These are phyloP conservation scores for Pseudogymnoascus sp. DNA, from an alignment of 2,329 filamentous ascomycete species.

Conservation along the genomic window DNA sequence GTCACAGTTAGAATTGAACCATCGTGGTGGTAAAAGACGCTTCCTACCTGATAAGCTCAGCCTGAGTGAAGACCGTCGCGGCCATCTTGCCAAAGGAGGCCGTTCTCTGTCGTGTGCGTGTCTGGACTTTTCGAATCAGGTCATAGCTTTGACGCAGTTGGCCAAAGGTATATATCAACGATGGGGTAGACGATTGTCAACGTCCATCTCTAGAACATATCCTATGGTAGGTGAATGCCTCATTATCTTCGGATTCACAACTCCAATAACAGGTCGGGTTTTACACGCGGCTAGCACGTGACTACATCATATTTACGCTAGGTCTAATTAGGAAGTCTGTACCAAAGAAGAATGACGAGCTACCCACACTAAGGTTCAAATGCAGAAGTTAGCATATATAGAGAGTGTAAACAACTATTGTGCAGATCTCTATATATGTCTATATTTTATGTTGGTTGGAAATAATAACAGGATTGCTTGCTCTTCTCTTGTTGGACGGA, in stretches of 20 bases:
- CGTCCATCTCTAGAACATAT: not conserved
- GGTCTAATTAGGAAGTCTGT: not conserved
- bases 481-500: not conserved
- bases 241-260: not conserved
- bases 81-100: constrained; percentile 19
- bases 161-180: not conserved
- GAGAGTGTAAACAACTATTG: not conserved
- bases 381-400: not conserved
- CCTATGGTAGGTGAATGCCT: not conserved
- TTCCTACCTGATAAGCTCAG: constrained; percentile 27
- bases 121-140: not conserved
- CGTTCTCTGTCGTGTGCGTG: not conserved
- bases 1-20: not conserved
- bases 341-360: not conserved
- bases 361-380: not conserved
- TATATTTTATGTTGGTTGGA: not conserved
- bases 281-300: not conserved
- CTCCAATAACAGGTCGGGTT: not conserved
- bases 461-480: not conserved
- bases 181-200: not conserved
- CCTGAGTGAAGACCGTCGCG: constrained; percentile 22
- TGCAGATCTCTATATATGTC: not conserved
- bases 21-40: not conserved
- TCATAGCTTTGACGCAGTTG: not conserved
- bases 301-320: not conserved